Evolutionary conservation across 257 asterid species (phyloP).

Genomic region (Solanum boliviense): DNA sequence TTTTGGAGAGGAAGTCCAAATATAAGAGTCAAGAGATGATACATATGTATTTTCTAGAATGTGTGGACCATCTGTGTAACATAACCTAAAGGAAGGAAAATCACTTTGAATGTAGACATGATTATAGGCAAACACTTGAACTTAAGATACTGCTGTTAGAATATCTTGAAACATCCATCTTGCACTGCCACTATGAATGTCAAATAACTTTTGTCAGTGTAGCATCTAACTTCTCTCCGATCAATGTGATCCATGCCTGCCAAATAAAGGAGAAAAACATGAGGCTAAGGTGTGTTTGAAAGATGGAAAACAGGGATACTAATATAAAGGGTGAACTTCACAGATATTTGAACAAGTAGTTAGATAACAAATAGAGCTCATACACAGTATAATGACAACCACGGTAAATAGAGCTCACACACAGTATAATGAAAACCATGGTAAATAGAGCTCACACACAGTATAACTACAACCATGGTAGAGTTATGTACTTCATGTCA

Average conservation of each 20-base stretch:
- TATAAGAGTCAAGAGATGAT: not conserved
- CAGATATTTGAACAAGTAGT: not conserved
- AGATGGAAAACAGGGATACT: not conserved
- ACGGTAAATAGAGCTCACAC: not conserved
- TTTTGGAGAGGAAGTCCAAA: not conserved
- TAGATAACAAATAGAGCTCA: not conserved
- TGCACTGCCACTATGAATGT: not conserved
- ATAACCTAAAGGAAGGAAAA: not conserved
- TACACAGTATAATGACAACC: not conserved
- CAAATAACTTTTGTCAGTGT: constrained; percentile 45
- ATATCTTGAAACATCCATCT: not conserved
- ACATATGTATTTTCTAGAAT: not conserved
- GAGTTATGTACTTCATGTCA: not conserved
- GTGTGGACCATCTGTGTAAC: not conserved
- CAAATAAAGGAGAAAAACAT: constrained; percentile 4
- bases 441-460: not conserved
- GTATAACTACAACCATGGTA: not conserved
- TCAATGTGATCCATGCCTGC: constrained; percentile 86
- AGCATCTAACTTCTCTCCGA: constrained; percentile 81
- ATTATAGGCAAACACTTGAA: not conserved
- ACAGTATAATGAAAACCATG: not conserved
- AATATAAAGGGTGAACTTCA: not conserved
- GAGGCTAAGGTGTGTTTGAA: not conserved
- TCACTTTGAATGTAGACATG: not conserved
- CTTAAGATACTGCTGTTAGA: not conserved